phyloP scores from a whole-genome alignment of 129 eudicot genomes.

The Flaveria bidentis region DNA sequence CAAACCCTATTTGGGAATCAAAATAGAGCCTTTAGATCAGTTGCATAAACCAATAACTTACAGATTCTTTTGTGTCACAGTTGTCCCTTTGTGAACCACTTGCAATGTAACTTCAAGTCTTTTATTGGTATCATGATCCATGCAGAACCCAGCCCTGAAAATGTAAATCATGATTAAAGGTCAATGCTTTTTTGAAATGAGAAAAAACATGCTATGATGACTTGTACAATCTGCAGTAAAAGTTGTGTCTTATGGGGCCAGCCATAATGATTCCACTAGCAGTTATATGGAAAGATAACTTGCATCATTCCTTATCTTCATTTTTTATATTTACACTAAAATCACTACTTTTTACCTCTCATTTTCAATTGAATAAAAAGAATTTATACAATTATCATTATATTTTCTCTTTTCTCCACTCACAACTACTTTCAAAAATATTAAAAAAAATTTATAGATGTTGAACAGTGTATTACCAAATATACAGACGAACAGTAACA shows the following conservation, averaged over 20 bases:
- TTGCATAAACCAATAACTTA: conserved; percentile 27
- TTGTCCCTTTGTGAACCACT: conserved; percentile 34
- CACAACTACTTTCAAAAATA: too few species aligned
- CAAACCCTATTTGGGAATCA: conserved; percentile 32
- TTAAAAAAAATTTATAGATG: too few species aligned
- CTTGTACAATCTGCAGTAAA: conserved; percentile 15
- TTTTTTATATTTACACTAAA: too few species aligned
- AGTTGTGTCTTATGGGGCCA: conserved; percentile 6
- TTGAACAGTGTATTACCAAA: too few species aligned
- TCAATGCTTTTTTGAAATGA: conserved; percentile 21
- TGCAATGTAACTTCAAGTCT: conserved; percentile 24
- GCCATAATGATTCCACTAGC: conserved; percentile 8
- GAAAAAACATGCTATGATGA: conserved; percentile 4
- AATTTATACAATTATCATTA: too few species aligned
- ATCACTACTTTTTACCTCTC: too few species aligned
- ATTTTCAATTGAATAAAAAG: too few species aligned
- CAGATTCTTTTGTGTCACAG: conserved; percentile 23
- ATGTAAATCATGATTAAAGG: conserved; percentile 19
- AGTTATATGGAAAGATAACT: conserved; percentile 19
- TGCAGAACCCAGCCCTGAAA: conserved; percentile 33
- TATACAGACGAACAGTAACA: too few species aligned
- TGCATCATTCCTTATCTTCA: not conserved
- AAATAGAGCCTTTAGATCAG: conserved; percentile 27
- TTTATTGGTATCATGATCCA: not conserved
- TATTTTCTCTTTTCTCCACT: too few species aligned